Conservation (phyloP, 2,329 filamentous ascomycete species). For the Hyphodiscus sp. region DNA sequence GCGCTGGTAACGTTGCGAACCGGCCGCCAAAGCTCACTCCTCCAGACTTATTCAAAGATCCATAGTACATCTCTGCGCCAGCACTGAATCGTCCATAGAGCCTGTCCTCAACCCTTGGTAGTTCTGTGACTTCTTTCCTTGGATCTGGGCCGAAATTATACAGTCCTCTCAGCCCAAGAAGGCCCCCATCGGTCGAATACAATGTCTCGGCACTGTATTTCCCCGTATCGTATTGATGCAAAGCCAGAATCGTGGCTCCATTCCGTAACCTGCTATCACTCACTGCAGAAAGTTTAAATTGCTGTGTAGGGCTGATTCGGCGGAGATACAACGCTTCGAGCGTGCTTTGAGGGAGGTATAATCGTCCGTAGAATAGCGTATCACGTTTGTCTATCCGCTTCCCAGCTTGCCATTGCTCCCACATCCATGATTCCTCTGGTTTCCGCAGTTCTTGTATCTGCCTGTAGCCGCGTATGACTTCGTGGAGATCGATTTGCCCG, state of each 20-base stretch:
- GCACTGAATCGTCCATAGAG: constrained; percentile 80
- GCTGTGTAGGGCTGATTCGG: constrained; percentile 68
- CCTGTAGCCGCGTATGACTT: constrained; percentile 76
- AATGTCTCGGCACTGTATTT: constrained; percentile 86
- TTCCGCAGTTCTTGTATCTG: constrained; percentile 62
- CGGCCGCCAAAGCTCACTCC: constrained; percentile 83
- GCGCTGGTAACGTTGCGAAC: constrained; percentile 78
- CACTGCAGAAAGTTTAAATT: constrained; percentile 74
- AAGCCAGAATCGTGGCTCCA: constrained; percentile 67
- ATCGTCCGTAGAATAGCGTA: constrained; percentile 66
- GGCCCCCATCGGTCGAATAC: constrained; percentile 84
- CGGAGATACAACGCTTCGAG: constrained; percentile 82
- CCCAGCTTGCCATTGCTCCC: constrained; percentile 48
- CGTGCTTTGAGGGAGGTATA: constrained; percentile 78
- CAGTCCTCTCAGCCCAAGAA: constrained; percentile 79
- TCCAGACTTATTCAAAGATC: constrained; percentile 86
- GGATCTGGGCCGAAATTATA: constrained; percentile 74
- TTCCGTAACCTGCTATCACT: constrained; percentile 65
- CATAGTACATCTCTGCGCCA: constrained; percentile 92
- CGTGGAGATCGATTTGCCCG: constrained; percentile 66
- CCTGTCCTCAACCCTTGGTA: constrained; percentile 41
- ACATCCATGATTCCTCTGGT: constrained; percentile 43
- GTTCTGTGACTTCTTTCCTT: constrained; percentile 19
- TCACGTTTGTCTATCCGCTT: constrained; percentile 42
- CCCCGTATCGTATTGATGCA: constrained; percentile 76